Evolutionary conservation across 495 filamentous ascomycete species (phyloP).

Genomic region (Penicillium pancosmium): DNA sequence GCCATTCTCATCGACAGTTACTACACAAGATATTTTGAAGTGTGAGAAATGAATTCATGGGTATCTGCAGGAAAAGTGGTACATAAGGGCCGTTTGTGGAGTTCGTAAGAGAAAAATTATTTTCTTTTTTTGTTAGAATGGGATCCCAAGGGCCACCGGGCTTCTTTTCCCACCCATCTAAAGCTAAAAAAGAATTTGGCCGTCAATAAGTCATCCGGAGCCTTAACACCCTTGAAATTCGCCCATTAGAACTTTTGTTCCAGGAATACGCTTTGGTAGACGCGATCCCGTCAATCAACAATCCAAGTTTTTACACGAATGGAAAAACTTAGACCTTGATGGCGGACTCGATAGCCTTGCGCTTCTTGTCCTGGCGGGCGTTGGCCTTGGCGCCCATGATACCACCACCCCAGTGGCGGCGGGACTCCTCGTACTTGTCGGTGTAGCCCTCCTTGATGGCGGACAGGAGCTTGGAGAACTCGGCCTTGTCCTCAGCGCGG

Average conservation of each 20-base stretch:
- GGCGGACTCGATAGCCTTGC: slow-evolving; percentile 87
- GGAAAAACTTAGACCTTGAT: slow-evolving; percentile 83
- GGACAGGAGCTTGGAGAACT: slow-evolving; percentile 93
- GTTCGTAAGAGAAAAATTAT: slow-evolving; percentile 35
- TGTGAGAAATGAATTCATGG: slow-evolving; percentile 53
- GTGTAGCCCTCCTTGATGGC: slow-evolving; percentile 98
- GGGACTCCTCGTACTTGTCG: slow-evolving; percentile 91
- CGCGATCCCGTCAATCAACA: slow-evolving; percentile 33
- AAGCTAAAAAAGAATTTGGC: slow-evolving; percentile 40
- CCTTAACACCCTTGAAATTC: slow-evolving; percentile 33
- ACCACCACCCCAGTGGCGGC: slow-evolving; percentile 98
- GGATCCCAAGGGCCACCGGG: slow-evolving; percentile 23
- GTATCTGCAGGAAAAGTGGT: slow-evolving; percentile 48
- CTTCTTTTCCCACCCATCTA: slow-evolving; percentile 40
- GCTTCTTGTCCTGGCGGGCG: slow-evolving; percentile 90
- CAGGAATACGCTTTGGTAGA: slow-evolving; percentile 21
- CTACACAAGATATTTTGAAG: slow-evolving; percentile 30
- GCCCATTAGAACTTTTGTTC: slow-evolving; percentile 28
- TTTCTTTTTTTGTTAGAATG: slow-evolving; percentile 32
- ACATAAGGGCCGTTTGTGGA: slow-evolving; percentile 35
- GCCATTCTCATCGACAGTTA: slow-evolving; percentile 23
- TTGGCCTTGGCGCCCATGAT: slow-evolving; percentile 99
- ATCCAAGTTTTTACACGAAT: slow-evolving; percentile 19
- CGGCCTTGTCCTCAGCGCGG: slow-evolving; percentile 94
- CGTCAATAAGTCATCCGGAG: slow-evolving; percentile 37